Percentiles rank a stretch among this genome's conserved stretches.
phyloP scores from a whole-genome alignment of 768 basidiomycete genomes.

The Phanerochaete sordida region DNA sequence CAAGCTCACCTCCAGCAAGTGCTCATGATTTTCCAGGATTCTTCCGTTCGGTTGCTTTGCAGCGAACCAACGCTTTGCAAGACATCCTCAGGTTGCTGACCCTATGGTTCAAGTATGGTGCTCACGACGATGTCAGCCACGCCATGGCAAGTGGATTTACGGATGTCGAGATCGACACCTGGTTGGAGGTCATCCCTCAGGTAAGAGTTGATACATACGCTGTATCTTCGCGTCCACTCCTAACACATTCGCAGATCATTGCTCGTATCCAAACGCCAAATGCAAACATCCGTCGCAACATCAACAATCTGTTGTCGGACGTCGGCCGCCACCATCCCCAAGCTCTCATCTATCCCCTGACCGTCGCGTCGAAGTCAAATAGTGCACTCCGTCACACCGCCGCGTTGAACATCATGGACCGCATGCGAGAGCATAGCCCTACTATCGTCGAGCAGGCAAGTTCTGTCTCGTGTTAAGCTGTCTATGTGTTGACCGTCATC shows the following conservation, averaged over 20 bases:
- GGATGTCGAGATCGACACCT: conserved; percentile 92
- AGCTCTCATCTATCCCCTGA: conserved; percentile 92
- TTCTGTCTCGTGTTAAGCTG: neutral
- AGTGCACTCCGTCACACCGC: conserved; percentile 78
- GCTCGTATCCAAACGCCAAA: conserved; percentile 97
- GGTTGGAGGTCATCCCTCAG: conserved; percentile 98
- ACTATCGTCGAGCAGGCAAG: conserved; percentile 80
- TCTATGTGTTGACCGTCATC: conserved; percentile 6
- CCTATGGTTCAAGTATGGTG: conserved; percentile 97
- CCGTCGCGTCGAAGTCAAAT: conserved; percentile 95
- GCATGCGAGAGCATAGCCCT: conserved; percentile 90
- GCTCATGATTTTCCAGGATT: conserved; percentile 52
- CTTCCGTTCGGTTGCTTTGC: conserved; percentile 88
- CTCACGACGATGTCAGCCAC: conserved; percentile 82
- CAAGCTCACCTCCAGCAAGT: conserved; percentile 7
- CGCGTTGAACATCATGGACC: conserved; percentile 83
- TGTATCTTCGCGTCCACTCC: neutral
- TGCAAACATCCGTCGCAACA: conserved; percentile 80
- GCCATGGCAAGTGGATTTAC: conserved; percentile 87
- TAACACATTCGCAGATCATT: conserved; percentile 64
- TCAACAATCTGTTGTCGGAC: conserved; percentile 83
- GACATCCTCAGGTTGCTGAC: conserved; percentile 92
- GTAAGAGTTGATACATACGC: conserved; percentile 35
- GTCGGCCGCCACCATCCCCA: conserved; percentile 97
- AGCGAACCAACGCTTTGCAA: conserved; percentile 84